phyloP scores from a whole-genome alignment of 345 rosid species.

The Arabidopsis suecica region DNA sequence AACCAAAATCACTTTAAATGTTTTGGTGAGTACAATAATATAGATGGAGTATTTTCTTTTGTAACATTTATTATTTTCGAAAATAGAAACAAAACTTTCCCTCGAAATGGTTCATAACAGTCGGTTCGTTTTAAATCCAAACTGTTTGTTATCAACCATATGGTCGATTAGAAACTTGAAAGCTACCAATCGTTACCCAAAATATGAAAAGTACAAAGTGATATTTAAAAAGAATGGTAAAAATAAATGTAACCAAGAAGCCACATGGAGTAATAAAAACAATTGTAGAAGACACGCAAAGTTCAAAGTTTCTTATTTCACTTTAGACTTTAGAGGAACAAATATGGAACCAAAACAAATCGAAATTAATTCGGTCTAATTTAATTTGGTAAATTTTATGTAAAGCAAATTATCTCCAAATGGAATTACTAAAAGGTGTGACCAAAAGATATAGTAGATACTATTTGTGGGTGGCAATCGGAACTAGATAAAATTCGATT shows the following conservation, averaged over 20 bases:
- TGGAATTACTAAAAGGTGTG: neutral
- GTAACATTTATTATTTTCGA: no score
- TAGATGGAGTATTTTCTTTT: no score
- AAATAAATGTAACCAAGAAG: neutral
- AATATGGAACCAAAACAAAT: neutral
- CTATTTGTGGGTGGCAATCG: neutral
- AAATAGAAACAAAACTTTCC: no score
- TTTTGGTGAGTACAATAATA: no score
- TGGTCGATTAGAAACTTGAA: neutral
- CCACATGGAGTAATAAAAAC: conserved; percentile 2
- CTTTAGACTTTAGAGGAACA: conserved; percentile 7
- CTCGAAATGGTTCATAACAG: no score
- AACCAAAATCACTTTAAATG: no score
- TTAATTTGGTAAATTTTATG: neutral
- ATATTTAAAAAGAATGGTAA: neutral
- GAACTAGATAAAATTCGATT: neutral
- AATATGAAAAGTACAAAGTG: conserved; percentile 3
- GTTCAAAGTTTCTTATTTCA: conserved; percentile 32
- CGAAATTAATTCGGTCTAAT: neutral
- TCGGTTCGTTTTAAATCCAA: no score
- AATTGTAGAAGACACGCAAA: conserved; percentile 30
- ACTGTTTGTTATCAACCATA: no score
- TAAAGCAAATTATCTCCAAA: neutral
- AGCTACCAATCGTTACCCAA: neutral
- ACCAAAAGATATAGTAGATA: neutral